Evolutionary conservation across 805 yeast species (phyloP), one percentile per base, ranked within the genome.

Genomic region (Jamesozyma piceae): DNA sequence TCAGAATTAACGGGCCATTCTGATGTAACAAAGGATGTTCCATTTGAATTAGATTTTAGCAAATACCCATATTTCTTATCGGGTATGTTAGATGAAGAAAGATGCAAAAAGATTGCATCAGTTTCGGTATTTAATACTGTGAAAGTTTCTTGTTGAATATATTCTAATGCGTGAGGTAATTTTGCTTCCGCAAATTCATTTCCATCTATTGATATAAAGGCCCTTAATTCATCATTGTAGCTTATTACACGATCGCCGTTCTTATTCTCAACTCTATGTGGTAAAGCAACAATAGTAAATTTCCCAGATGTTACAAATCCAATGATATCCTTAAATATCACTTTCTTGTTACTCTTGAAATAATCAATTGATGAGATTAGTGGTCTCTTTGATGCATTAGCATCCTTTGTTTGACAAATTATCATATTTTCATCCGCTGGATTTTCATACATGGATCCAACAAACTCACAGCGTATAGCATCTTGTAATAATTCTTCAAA

Each of bases 21-120:
- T 2, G 88, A 67, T 31, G 78, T 65, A 2, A 82, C 86, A 57
- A 85, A 89, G 5, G 82, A 76, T 0, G 97, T 87, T 47, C 98
- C 98, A 53, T 87, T 86, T 17, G 83, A 85, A 62, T 90, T 89
- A 2, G 95, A 86, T 55, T 90, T 90, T 55, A 92, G 68, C 17
- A 92, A 64, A 1, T 86, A 71, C 15, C 98, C 98, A 58, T 60
- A 80, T 53, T 86, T 92, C 9, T 64, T 54, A 14, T 72, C 77
- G 1, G 53, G 36, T 11, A 65, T 69, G 17, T 65, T 56, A 51
- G 69, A 69, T 0, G 89, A 81, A 3, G 95, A 84, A 6, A 88
- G 82, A 59, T 87, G 97, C 63, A 92, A 56, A 62, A 88, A 82
- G 4, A 92, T 69, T 2, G 95, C 76, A 27, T 80, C 74, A 0